phyloP scores from a whole-genome alignment of 257 asterid species.

The Nicotiana tabacum region DNA sequence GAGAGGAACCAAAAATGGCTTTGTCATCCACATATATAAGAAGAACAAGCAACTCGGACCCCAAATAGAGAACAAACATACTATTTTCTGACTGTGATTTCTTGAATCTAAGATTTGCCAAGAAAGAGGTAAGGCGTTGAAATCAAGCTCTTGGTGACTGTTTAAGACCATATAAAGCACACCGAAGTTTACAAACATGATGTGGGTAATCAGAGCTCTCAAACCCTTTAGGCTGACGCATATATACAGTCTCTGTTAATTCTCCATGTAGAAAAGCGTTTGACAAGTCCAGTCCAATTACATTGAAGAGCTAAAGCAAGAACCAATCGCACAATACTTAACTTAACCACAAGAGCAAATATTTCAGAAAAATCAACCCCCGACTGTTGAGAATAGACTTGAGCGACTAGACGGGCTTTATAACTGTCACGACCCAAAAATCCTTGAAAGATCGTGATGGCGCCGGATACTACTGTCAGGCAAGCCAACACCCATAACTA shows the following conservation, averaged over 20 bases:
- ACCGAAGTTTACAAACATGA: background rate
- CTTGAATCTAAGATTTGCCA: background rate
- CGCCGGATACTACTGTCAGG: too few species aligned
- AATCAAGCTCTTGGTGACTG: background rate
- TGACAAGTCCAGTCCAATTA: background rate
- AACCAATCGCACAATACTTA: background rate
- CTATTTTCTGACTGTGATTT: background rate
- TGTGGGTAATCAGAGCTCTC: background rate
- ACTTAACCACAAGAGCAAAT: background rate
- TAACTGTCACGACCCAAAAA: too few species aligned
- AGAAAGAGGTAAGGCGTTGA: background rate
- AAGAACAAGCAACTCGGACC: background rate
- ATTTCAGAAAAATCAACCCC: background rate
- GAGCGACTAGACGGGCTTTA: background rate
- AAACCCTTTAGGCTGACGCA: background rate
- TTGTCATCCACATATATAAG: background rate
- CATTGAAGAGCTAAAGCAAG: background rate
- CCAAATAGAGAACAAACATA: background rate
- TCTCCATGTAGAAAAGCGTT: background rate
- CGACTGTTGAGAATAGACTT: background rate
- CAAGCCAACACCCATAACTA: too few species aligned
- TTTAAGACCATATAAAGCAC: background rate
- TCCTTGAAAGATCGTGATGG: too few species aligned
- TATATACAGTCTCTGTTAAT: background rate
- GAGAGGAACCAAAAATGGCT: background rate